Evolutionary conservation across 163 green algal species (phyloP), one percentile per base, ranked within the genome.

Genomic region (Scenedesmus sp.): DNA sequence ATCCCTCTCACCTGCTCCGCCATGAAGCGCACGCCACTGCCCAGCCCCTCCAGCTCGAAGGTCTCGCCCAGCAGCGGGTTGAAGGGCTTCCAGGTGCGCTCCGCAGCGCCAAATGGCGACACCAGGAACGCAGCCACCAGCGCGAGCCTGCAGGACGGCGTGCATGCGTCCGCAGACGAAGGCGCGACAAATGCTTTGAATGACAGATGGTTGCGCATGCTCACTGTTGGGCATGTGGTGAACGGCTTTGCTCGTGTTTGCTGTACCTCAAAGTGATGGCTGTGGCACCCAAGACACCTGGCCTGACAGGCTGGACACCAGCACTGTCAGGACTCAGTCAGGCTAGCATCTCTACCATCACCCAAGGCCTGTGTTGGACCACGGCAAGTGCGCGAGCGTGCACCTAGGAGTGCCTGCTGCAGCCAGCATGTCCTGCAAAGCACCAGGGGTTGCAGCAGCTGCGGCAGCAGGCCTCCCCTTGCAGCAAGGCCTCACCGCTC

Each of bases 51-150:
- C 82, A 98, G 94, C 95, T 99, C 96, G 93, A 98, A 99, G 0
- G 98, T 99, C 95, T 99, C 98, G 0, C 98, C 98, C 82, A 99
- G 95, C 88, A 99, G 99, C 59, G 98, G 98, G 94, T 99, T 99
- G 96, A 99, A 99, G 0, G 98, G 98, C 96, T 99, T 99, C 97
- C 97, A 99, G 16, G 97, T 96, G 26, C 98, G 96, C 95, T 99
- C 97, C 52, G 96, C 96, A 70, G 95, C 94, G 83, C 96, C 95
- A 93, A 99, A 99, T 0, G 97, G 96, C 6, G 97, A 98, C 88
- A 99, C 96, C 20, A 96, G 97, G 94, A 98, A 99, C 2, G 96
- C 97, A 26, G 96, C 96, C 60, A 99, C 94, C 92, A 93, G 97
- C 0, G 97, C 97, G 86, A 99, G 92, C 93, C 97, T 99, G 94